phyloP scores from a whole-genome alignment of 305 asterid genomes.

The Stenogyne calaminthoides region DNA sequence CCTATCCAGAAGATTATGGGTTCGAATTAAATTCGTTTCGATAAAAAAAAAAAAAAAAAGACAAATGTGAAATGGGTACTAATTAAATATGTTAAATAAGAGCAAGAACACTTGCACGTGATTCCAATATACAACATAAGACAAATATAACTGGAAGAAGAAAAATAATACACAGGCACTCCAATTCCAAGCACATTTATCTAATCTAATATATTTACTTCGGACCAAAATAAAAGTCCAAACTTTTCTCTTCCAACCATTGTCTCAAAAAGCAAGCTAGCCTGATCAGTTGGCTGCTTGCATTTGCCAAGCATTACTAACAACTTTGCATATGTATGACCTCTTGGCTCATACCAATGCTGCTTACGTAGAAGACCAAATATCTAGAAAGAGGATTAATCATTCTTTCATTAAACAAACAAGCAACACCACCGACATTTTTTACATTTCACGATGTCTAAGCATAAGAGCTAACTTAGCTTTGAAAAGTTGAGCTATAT shows the following conservation, averaged over 20 bases:
- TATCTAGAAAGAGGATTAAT: constrained; percentile 50
- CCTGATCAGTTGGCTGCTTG: constrained; percentile 75
- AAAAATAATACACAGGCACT: background rate
- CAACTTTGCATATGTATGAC: constrained; percentile 72
- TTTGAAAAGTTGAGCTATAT: background rate
- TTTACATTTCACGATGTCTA: constrained; percentile 14
- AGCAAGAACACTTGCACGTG: background rate
- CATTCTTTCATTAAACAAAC: constrained; percentile 7
- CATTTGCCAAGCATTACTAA: constrained; percentile 88
- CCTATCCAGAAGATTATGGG: too few species aligned
- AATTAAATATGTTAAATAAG: too few species aligned
- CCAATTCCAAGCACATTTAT: background rate
- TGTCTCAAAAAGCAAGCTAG: constrained; percentile 66
- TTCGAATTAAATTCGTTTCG: too few species aligned
- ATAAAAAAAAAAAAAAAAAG: too few species aligned
- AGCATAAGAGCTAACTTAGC: background rate
- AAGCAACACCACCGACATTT: background rate
- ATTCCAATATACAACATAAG: background rate
- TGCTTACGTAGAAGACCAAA: constrained; percentile 84
- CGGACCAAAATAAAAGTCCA: background rate
- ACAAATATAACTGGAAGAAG: background rate
- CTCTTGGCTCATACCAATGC: constrained; percentile 80
- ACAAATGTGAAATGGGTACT: background rate
- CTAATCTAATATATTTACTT: background rate
- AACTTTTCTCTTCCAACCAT: constrained; percentile 30